These are phyloP conservation scores for Ogataea pini DNA, from an alignment of 805 yeast genomes.

Conservation along the genomic window DNA sequence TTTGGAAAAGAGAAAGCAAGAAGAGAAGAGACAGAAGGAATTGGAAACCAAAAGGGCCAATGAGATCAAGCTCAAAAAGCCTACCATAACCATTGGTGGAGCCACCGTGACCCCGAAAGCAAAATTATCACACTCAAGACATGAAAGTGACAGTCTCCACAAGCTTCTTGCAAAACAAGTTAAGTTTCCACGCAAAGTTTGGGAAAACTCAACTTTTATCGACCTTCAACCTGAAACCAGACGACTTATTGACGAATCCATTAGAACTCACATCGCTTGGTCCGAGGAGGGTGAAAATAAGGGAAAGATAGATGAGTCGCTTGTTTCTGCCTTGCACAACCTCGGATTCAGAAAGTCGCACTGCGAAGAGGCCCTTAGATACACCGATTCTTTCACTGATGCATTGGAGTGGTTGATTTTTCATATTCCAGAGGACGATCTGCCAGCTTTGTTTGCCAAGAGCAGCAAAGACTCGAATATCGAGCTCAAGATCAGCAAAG, in stretches of 20 bases:
- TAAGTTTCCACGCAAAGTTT: slow-evolving; percentile 53
- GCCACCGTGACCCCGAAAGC: slow-evolving; percentile 1
- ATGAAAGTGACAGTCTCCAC: slow-evolving; percentile 8
- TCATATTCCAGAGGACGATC: slow-evolving; percentile 92
- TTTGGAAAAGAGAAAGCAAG: slow-evolving; percentile 53
- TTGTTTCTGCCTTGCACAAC: slow-evolving; percentile 23
- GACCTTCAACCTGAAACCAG: slow-evolving; percentile 68
- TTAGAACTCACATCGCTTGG: slow-evolving; percentile 63
- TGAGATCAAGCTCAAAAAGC: slow-evolving; percentile 51
- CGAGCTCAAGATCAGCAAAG: slow-evolving; percentile 53
- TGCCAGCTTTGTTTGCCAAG: slow-evolving; percentile 67
- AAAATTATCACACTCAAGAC: background rate
- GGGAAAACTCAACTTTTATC: slow-evolving; percentile 71
- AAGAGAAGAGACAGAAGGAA: slow-evolving; percentile 48
- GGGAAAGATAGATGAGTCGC: slow-evolving; percentile 12
- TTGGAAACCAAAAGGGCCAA: slow-evolving; percentile 45
- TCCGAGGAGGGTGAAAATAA: slow-evolving; percentile 28
- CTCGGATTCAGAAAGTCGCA: slow-evolving; percentile 75
- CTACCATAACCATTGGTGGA: slow-evolving; percentile 43
- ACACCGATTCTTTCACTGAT: slow-evolving; percentile 50
- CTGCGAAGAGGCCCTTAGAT: slow-evolving; percentile 67
- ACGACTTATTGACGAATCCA: slow-evolving; percentile 58
- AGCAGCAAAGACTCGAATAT: slow-evolving; percentile 58
- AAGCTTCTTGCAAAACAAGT: slow-evolving; percentile 15
- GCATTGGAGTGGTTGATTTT: slow-evolving; percentile 77